Conservation (phyloP, 306 rosid genomes). For the Trifolium subterraneum region DNA sequence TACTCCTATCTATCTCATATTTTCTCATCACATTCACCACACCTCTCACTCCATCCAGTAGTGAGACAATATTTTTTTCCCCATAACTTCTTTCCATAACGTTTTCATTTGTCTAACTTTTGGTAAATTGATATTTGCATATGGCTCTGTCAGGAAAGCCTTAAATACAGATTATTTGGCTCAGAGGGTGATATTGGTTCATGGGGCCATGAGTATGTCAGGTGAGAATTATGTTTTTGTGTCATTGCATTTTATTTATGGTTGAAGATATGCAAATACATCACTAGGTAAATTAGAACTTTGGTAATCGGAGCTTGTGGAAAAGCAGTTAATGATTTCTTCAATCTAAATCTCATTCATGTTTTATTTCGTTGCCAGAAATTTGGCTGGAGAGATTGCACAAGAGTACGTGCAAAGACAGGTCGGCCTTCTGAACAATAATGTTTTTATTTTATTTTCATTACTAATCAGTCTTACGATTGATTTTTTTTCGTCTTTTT, state of each 20-base stretch:
- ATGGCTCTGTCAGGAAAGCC: constrained; percentile 72
- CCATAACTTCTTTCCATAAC: no score
- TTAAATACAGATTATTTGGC: constrained; percentile 85
- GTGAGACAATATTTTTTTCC: no score
- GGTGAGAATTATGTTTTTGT: constrained; percentile 54
- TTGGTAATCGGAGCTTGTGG: no score
- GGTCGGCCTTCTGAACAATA: constrained; percentile 48
- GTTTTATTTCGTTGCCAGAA: constrained; percentile 56
- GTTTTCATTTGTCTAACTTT: not conserved
- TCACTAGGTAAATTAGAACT: no score
- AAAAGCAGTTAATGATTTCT: not conserved
- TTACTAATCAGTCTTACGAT: no score
- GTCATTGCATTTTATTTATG: not conserved
- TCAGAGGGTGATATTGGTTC: constrained; percentile 97
- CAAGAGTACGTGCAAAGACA: constrained; percentile 82
- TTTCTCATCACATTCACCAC: no score
- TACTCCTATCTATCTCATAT: no score
- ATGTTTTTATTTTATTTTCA: no score
- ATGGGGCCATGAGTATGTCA: constrained; percentile 99
- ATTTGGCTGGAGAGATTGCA: constrained; percentile 95
- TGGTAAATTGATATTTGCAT: no score
- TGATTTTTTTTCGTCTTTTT: no score
- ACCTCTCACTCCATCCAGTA: not conserved
- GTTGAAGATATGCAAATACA: not conserved
- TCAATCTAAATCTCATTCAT: constrained; percentile 23